Evolutionary conservation across 805 yeast species (phyloP), one percentile per base, ranked within the genome.

Genomic region (Tetrapisispora pingtungensis): DNA sequence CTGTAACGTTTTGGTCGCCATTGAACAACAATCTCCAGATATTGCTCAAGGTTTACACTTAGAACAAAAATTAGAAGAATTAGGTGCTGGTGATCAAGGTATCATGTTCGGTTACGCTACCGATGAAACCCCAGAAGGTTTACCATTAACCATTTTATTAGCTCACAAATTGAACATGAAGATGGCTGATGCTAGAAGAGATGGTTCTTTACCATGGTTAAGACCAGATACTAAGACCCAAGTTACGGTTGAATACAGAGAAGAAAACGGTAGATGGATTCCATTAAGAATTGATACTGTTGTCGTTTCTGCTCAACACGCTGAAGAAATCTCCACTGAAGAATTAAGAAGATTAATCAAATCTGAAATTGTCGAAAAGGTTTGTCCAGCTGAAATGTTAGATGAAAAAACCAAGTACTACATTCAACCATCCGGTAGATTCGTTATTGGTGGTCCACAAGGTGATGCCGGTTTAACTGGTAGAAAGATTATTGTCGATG

Each of bases 11-110:
- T 77, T 93, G 54, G 97, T 93, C 52, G 98, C 98, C 69, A 88
- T 93, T 69, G 98, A 93, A 77, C 97, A 93, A 75, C 98, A 93
- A 75, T 88, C 97, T 43, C 93, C 95, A 59, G 98, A 93, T 74
- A 93, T 93, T 63, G 98, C 98, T 50, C 97, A 90, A 74, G 98
- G 98, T 80, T 80, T 93, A 65, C 97, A 93, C 73, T 84, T 84
- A 73, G 97, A 93, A 68, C 64, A 78, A 82, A 73, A 95, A 84
- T 75, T 93, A 54, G 98, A 93, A 77, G 94, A 93, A 49, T 80
- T 93, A 64, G 98, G 98, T 71, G 98, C 98, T 55, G 98, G 98
- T 81, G 98, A 93, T 75, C 98, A 93, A 74, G 98, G 98, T 83
- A 93, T 93, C 69, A 93, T 93, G 98, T 93, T 93, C 67, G 98